A percentile compares a stretch with the other conserved stretches of the same genome.
phyloP scores from a whole-genome alignment of 2,329 filamentous ascomycete genomes.

The Alternaria dauci region DNA sequence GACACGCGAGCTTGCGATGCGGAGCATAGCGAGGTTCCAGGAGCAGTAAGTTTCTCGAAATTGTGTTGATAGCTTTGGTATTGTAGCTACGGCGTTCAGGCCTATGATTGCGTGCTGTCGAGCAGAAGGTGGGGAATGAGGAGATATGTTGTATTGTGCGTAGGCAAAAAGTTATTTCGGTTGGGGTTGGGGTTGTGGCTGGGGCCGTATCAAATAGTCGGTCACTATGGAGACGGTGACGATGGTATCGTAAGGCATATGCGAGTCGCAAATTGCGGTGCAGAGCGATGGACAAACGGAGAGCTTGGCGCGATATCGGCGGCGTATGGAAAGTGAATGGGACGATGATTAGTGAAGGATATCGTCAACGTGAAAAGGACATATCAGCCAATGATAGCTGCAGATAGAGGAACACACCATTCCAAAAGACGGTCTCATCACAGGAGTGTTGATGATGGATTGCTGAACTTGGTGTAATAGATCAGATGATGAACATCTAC shows the following conservation, averaged over 20 bases:
- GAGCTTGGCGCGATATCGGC: conserved; percentile 5
- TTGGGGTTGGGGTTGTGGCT: neutral
- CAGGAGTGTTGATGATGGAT: neutral
- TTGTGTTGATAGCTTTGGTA: neutral
- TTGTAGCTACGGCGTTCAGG: neutral
- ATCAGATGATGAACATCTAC: neutral
- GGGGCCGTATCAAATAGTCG: neutral
- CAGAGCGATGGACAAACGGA: conserved; percentile 8
- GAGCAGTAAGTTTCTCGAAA: neutral
- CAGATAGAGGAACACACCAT: neutral
- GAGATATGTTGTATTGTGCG: neutral
- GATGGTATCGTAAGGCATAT: neutral
- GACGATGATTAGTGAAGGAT: neutral
- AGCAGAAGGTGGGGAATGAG: neutral
- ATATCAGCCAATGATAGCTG: neutral
- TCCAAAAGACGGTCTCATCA: neutral
- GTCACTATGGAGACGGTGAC: neutral
- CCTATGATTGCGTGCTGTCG: neutral
- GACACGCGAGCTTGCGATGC: neutral
- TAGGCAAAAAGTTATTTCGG: neutral
- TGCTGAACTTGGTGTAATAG: neutral
- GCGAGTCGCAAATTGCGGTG: neutral
- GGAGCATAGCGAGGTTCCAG: neutral
- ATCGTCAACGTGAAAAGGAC: neutral
- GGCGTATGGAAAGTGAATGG: conserved; percentile 3